Evolutionary conservation across 2,329 filamentous ascomycete genomes (phyloP), one percentile per base, ranked within the genome.

Genomic region (Claviceps sp.): DNA sequence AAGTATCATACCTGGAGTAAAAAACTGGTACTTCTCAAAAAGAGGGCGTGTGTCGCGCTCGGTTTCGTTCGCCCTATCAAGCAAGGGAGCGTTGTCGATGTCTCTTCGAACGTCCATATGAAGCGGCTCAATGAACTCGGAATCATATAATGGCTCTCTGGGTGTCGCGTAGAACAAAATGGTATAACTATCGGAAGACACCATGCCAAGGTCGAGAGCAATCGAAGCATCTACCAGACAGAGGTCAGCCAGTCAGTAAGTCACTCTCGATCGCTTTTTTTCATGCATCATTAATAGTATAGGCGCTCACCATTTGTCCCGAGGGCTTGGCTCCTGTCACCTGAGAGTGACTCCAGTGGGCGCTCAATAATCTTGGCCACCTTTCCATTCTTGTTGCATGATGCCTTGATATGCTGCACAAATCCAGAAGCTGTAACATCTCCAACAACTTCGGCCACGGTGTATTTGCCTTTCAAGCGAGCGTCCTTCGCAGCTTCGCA

Each of bases 11-110:
- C 88, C 88, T 62, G 89, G 88, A 11, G 85, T 91, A 59, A 98
- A 85, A 72, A 90, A 97, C 65, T 95, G 86, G 67, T 98, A 98
- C 67, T 87, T 89, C 69, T 94, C 86, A 61, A 98, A 97, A 44
- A 95, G 69, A 4, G 80, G 74, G 34, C 75, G 66, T 38, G 67
- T 73, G 53, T 75, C 61, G 50, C 62, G 60, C 6, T 61, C 65
- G 6, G 65, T 70, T 50, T 56, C 61, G 54, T 77, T 73, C 16
- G 64, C 62, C 18, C 68, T 67, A 52, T 66, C 70, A 57, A 56
- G 57, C 22, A 56, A 48, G n/a, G 56, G 51, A n/a, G 56, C 53
- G 22, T 59, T 58, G 20, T 67, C 61, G 7, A 70, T 55, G 51
- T 71, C 68, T 58, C 89, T 79, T 77, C 87, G 93, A 57, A 93